Evolutionary conservation across 345 rosid genomes (phyloP).

Genomic region (Euphorbia tirucalli): DNA sequence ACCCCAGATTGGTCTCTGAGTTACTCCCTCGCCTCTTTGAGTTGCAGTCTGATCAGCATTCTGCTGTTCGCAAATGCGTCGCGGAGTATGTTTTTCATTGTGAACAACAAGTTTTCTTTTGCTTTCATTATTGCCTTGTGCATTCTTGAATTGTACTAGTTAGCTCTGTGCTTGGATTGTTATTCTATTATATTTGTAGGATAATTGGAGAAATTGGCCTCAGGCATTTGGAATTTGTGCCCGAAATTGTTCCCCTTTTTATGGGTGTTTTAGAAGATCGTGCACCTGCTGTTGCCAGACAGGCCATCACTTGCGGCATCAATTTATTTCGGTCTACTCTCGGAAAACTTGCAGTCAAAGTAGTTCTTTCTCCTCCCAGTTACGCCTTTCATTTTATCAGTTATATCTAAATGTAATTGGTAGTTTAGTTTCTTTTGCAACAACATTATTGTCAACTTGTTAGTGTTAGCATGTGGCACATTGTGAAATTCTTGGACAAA

Average conservation of each 20-base stretch:
- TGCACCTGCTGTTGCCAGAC: conserved; percentile 87
- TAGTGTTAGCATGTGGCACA: too few relatives aligned
- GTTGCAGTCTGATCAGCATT: conserved; percentile 57
- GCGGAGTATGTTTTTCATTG: conserved; percentile 47
- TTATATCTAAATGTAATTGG: background rate
- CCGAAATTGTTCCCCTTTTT: conserved; percentile 72
- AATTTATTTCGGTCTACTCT: conserved; percentile 64
- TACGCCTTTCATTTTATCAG: background rate
- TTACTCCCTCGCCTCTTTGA: conserved; percentile 73
- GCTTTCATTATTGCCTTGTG: background rate
- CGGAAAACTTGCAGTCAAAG: conserved; percentile 65
- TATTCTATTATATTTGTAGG: conserved; percentile 36
- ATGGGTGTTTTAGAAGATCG: conserved; percentile 64
- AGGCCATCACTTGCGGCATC: conserved; percentile 65
- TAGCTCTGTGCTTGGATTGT: background rate
- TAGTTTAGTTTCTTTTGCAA: background rate
- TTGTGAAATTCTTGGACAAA: background rate
- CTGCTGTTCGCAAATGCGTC: conserved; percentile 77
- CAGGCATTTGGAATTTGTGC: conserved; percentile 65
- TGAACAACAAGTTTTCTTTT: background rate
- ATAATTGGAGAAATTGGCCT: conserved; percentile 77
- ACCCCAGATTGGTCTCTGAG: conserved; percentile 43
- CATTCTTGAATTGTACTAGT: background rate
- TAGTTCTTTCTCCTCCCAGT: conserved; percentile 16
- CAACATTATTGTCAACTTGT: background rate